Evolutionary conservation across 345 rosid genomes (phyloP).

Genomic region (Stellera chamaejasme): DNA sequence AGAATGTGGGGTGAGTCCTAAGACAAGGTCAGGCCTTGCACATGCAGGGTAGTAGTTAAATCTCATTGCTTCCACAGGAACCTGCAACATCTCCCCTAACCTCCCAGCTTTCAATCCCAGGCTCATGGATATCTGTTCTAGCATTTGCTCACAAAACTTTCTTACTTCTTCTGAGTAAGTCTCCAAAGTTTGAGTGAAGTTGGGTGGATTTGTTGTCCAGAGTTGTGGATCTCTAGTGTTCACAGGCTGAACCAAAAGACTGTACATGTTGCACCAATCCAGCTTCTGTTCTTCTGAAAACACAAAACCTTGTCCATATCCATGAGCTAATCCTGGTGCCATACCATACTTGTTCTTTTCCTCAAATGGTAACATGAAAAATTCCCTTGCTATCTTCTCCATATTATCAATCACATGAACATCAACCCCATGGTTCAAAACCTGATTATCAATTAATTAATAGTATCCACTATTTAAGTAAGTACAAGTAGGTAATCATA

Average conservation of each 20-base stretch:
- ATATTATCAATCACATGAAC: conserved; percentile 43
- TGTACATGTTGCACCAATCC: conserved; percentile 98
- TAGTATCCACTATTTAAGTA: too few relatives aligned
- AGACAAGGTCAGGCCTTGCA: conserved; percentile 88
- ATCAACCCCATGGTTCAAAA: conserved; percentile 75
- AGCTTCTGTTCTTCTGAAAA: conserved; percentile 93
- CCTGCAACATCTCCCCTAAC: conserved; percentile 75
- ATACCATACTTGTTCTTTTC: conserved; percentile 82
- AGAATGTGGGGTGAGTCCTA: conserved; percentile 93
- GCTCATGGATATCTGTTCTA: conserved; percentile 48
- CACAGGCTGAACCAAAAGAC: conserved; percentile 79
- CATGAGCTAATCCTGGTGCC: conserved; percentile 90
- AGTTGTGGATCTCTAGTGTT: conserved; percentile 59
- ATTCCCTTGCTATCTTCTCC: conserved; percentile 63
- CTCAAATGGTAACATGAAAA: conserved; percentile 72
- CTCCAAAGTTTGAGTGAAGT: too few relatives aligned
- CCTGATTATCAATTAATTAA: too few relatives aligned
- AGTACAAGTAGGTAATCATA: too few relatives aligned
- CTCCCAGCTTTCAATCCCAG: conserved; percentile 46
- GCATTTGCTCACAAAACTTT: conserved; percentile 52
- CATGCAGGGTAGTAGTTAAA: conserved; percentile 98
- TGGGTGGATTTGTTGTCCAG: conserved; percentile 78
- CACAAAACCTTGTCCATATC: conserved; percentile 91
- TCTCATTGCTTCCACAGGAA: conserved; percentile 79
- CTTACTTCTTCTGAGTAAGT: conserved; percentile 55